phyloP scores from a whole-genome alignment of 108 stramenopile genomes.

The Skeletonema costatum region DNA sequence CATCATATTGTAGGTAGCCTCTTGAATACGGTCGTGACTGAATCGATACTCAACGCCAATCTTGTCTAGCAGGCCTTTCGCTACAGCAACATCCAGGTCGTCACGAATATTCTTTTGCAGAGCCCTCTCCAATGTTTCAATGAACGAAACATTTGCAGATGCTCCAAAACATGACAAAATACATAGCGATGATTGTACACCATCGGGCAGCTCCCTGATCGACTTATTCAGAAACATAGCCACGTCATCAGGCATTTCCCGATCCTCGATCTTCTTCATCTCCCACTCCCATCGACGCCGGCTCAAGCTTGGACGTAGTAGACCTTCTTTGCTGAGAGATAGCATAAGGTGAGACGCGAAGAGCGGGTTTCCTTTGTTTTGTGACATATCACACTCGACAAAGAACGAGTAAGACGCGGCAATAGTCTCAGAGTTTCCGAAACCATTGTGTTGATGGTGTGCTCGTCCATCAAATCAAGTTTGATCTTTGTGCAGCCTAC shows the following conservation, averaged over 20 bases:
- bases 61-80: conserved; percentile 7
- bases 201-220: not conserved
- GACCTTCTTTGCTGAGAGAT: conserved; percentile 6
- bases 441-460: not conserved
- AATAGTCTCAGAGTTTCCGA: conserved; percentile 5
- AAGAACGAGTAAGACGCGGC: conserved; percentile 6
- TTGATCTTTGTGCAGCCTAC: not conserved
- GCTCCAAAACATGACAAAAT: conserved; percentile 10
- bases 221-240: not conserved
- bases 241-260: conserved; percentile 8
- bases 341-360: conserved; percentile 7
- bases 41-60: not conserved
- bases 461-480: conserved; percentile 1
- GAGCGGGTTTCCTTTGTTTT: conserved; percentile 21
- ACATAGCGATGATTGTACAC: conserved; percentile 1
- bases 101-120: not conserved
- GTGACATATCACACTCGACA: conserved; percentile 8
- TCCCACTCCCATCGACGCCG: conserved; percentile 14
- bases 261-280: conserved; percentile 3
- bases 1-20: not conserved
- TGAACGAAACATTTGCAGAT: not conserved
- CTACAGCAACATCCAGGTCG: not conserved
- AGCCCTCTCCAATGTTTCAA: not conserved
- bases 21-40: not conserved
- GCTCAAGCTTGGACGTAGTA: conserved; percentile 4